These are phyloP conservation scores for Lachancea nothofagi DNA, from an alignment of 805 yeast genomes.

Conservation along the genomic window DNA sequence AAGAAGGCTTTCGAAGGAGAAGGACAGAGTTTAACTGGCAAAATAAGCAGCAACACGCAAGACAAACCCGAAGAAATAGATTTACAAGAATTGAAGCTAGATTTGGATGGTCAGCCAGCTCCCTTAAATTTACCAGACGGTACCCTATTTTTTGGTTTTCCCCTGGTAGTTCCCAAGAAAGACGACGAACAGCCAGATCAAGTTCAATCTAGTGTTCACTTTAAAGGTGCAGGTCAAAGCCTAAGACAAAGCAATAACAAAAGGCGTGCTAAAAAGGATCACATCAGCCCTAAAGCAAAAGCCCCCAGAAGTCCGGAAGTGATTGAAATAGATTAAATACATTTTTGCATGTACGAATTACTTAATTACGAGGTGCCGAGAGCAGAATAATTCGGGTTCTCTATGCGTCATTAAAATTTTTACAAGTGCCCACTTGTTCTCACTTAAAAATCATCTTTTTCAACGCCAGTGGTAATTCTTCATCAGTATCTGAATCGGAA, in stretches of 20 bases:
- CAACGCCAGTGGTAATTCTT: conserved; percentile 37
- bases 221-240: conserved; percentile 72
- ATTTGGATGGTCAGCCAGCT: conserved; percentile 59
- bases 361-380: not conserved
- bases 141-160: conserved; percentile 90
- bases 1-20: conserved; percentile 45
- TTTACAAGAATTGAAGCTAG: conserved; percentile 39
- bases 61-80: conserved; percentile 1
- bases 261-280: conserved; percentile 53
- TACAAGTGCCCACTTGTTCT: not conserved
- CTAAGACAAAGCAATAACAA: conserved; percentile 63
- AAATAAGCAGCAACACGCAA: conserved; percentile 30
- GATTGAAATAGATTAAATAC: conserved; percentile 65
- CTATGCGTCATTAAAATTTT: not conserved
- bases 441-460: conserved; percentile 22
- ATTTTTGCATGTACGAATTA: not conserved
- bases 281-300: conserved; percentile 55
- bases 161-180: conserved; percentile 46
- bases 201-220: conserved; percentile 16
- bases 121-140: conserved; percentile 75
- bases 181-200: conserved; percentile 33
- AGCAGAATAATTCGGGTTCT: too few relatives aligned
- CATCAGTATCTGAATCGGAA: conserved; percentile 17
- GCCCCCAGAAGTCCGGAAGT: conserved; percentile 64
- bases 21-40: conserved; percentile 71